phyloP scores from a whole-genome alignment of 768 basidiomycete species.

The Lentinula sp. region DNA sequence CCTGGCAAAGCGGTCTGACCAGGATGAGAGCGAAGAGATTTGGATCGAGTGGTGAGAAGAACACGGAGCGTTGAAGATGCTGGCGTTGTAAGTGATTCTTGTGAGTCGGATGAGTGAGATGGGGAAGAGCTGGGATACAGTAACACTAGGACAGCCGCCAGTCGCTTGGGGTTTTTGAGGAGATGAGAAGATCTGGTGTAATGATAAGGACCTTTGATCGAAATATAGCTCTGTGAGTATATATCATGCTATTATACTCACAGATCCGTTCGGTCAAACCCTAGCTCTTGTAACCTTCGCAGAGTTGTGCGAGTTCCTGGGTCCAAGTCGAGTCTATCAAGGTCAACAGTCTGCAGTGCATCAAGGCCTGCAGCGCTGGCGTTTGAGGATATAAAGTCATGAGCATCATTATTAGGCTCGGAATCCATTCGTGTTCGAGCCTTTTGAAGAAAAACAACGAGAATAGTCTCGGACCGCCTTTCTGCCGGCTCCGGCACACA shows the following conservation, averaged over 20 bases:
- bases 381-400: too few species aligned
- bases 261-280: slow-evolving; percentile 40
- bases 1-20: slow-evolving; percentile 83
- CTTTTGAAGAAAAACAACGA: too few species aligned
- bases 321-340: not conserved
- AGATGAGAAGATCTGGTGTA: slow-evolving; percentile 24
- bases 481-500: not conserved
- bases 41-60: slow-evolving; percentile 82
- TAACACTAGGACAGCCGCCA: slow-evolving; percentile 71
- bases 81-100: too few species aligned
- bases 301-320: not conserved
- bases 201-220: too few species aligned
- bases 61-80: slow-evolving; percentile 60
- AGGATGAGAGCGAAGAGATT: slow-evolving; percentile 64
- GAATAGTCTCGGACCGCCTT: too few species aligned
- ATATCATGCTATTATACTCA: slow-evolving; percentile 28
- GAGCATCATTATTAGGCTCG: too few species aligned
- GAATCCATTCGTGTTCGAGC: too few species aligned
- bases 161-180: slow-evolving; percentile 25
- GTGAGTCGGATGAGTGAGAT: too few species aligned
- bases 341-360: not conserved
- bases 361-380: not conserved
- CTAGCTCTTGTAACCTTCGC: slow-evolving; percentile 27
- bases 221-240: too few species aligned
- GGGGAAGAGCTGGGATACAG: slow-evolving; percentile 47